These are phyloP conservation scores for Rhodosorus marinus DNA, from an alignment of 23 red algal genomes.

Conservation along the genomic window DNA sequence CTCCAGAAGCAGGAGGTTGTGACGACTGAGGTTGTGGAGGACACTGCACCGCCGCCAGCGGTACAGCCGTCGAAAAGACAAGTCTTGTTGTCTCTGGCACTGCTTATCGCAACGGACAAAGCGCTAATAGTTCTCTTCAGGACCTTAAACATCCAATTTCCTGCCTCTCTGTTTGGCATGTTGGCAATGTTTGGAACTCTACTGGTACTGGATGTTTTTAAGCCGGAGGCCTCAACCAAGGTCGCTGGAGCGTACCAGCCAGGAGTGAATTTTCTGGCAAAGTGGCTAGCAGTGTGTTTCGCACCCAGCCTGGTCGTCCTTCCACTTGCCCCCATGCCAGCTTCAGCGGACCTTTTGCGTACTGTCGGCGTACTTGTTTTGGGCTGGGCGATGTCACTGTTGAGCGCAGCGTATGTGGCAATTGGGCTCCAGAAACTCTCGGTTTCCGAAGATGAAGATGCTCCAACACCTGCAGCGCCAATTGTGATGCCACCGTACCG, in stretches of 20 bases:
- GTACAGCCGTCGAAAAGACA: too few species aligned
- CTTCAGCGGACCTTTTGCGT: constrained; percentile 26
- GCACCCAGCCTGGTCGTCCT: constrained; percentile 94
- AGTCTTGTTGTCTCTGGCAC: too few species aligned
- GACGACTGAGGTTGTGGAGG: too few species aligned
- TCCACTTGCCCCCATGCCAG: constrained; percentile 31
- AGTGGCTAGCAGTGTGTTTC: constrained; percentile 96
- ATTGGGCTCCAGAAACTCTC: constrained; percentile 1
- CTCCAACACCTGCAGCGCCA: neutral
- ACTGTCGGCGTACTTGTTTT: constrained; percentile 26
- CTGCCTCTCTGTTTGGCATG: neutral
- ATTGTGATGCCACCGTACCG: neutral
- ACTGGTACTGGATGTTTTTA: neutral
- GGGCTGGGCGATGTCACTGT: constrained; percentile 25
- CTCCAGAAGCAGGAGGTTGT: too few species aligned
- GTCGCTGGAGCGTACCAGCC: constrained; percentile 17
- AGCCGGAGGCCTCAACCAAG: neutral
- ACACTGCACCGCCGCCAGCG: too few species aligned
- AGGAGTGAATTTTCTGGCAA: constrained; percentile 26
- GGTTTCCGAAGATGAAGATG: neutral
- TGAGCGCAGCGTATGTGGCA: constrained; percentile 26
- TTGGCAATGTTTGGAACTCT: neutral
- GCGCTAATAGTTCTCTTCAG: too few species aligned
- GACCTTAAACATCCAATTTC: neutral
- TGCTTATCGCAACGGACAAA: too few species aligned